Percentiles rank a stretch among this genome's conserved stretches.
Conservation (phyloP, 1,139 yeast genomes). For the Geotrichum bryndzae region DNA sequence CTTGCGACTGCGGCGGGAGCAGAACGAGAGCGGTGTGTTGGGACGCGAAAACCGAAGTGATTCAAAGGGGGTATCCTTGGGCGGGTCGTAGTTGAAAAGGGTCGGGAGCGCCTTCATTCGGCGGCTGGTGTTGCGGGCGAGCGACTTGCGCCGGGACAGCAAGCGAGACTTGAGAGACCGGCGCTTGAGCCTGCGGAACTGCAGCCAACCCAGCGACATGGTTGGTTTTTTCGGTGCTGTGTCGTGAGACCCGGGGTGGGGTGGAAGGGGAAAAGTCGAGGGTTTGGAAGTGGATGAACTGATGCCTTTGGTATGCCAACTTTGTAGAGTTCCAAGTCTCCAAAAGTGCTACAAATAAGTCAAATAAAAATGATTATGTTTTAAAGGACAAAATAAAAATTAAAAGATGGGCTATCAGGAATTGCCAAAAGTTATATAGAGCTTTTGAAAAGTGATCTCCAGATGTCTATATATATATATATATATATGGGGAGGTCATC, state of each 20-base stretch:
- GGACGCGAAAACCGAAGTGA: background rate
- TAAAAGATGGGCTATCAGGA: too few species aligned
- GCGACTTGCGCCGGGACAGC: background rate
- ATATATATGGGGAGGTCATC: too few species aligned
- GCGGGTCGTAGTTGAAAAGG: conserved; percentile 13
- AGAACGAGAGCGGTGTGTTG: background rate
- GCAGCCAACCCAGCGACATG: background rate
- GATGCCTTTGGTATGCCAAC: too few species aligned
- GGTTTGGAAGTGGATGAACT: too few species aligned
- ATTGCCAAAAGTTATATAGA: too few species aligned
- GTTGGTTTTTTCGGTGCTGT: background rate
- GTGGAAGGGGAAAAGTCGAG: background rate
- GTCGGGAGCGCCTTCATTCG: conserved; percentile 1
- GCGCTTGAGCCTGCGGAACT: background rate
- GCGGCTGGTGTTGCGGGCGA: conserved; percentile 3
- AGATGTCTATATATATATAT: too few species aligned
- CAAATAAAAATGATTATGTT: too few species aligned
- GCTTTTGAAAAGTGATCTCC: background rate
- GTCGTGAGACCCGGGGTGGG: background rate
- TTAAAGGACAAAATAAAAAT: too few species aligned
- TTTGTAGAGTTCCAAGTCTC: too few species aligned
- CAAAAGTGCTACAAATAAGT: too few species aligned
- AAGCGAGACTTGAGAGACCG: background rate
- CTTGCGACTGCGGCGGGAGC: background rate
- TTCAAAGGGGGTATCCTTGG: background rate